Evolutionary conservation across 805 yeast genomes (phyloP), one percentile per base, ranked within the genome.

Genomic region (Clavispora phyllophila): DNA sequence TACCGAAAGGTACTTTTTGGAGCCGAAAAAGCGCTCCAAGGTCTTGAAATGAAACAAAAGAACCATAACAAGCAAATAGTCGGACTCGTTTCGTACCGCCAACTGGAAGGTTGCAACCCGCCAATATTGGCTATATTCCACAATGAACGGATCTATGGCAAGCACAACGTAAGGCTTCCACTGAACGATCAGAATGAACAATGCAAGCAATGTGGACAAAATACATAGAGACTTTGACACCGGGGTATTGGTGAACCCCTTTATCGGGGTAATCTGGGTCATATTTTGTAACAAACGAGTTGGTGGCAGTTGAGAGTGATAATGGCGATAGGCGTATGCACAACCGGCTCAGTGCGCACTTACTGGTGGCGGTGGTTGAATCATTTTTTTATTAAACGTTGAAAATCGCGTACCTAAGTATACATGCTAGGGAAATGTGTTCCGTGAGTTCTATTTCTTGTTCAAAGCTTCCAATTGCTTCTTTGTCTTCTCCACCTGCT

Each of bases 401-500:
- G 33, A 29, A 29, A 29, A 29, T 29, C 33, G 33, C 33, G 15
- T 29, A 29, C 20, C 33, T 29, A 29, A 29, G 20, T 29, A 29
- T 29, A 29, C 33, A 29, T 29, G 33, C 33, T 29, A 29, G 33
- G 33, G 33, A 29, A 29, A 15, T 29, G 33, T 15, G 33, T 29
- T 29, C 20, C 33, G 33, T 29, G 33, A 29, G 33, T 29, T 29
- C 45, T 44, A 45, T 41, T 50, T 38, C 44, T 53, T 46, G 35
- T 50, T 51, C 45, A 57, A 41, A 44, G 62, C 58, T 15, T 53
- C 53, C 53, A 66, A 61, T 44, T 65, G 59, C 33, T 57, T 56
- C 62, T 82, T 80, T 55, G 81, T 73, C 75, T 84, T 82, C 39
- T 78, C 81, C 42, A 88, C 68, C 61, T 78, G 81, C 65, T 78